Conservation (phyloP, 352 stramenopile species). For the Blastocystis hominis region DNA sequence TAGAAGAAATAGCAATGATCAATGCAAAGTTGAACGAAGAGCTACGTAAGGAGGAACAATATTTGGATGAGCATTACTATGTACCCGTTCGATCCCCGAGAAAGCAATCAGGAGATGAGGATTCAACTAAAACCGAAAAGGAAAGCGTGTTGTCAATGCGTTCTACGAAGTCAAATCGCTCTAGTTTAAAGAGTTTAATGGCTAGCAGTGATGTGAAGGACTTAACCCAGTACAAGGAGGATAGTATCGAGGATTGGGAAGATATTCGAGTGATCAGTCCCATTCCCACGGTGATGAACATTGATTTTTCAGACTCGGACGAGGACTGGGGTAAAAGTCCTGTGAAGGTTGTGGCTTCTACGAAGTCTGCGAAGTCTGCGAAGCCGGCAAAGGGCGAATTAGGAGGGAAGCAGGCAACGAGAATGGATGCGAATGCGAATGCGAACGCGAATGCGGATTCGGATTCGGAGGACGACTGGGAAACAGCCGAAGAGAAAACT, state of each 20-base stretch:
- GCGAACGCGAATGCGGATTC: too few species aligned
- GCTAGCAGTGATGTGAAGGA: not conserved
- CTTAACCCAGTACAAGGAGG: not conserved
- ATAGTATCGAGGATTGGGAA: not conserved
- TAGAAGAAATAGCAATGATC: constrained; percentile 18
- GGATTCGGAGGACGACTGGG: too few species aligned
- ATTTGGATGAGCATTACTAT: not conserved
- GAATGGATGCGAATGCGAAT: too few species aligned
- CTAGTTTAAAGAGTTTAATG: not conserved
- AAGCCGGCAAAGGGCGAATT: too few species aligned
- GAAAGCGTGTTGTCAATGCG: not conserved
- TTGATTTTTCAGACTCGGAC: too few species aligned
- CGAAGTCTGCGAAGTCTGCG: too few species aligned
- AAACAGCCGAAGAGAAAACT: too few species aligned
- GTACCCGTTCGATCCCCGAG: not conserved
- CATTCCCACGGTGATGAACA: not conserved
- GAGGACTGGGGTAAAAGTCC: too few species aligned
- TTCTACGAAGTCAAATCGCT: not conserved
- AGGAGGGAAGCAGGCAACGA: too few species aligned
- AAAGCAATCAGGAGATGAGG: not conserved
- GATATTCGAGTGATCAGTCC: not conserved
- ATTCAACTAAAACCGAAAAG: not conserved
- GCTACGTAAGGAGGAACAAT: not conserved
- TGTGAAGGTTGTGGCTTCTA: too few species aligned
- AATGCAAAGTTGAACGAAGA: not conserved